Base-by-base conservation (phyloP, 2,329 filamentous ascomycete genomes). In the Botrytis medusae region DNA sequence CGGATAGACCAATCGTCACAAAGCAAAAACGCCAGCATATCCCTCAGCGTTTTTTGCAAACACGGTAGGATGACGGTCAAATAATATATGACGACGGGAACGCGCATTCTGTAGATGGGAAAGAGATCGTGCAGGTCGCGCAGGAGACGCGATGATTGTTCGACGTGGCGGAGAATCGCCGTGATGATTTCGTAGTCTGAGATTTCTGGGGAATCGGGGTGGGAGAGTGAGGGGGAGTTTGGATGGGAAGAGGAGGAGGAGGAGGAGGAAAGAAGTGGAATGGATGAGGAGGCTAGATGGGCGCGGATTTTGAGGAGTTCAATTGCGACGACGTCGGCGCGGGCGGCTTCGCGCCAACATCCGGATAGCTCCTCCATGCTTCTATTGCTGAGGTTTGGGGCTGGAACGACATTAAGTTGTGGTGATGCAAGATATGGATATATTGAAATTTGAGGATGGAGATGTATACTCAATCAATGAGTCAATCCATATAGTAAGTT, bases 61-160 rank as follows among this genome's bases (percentile, higher is more conserved):
- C 87, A 89, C 0, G 88, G 88, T 2, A 91, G 82, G 25, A 90
- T 77, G 73, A 89, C 82, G 73, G 87, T 85, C 64, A 91, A 84
- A 77, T 90, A 86, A 77, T 88, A 85, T 48, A 87, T 79, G 40
- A 90, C 83, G 25, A 87, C 80, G 0, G 85, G 84, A 10, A 89
- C 82, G 29, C 87, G 85, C 37, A 82, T 79, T 69, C 84, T 80
- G 77, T 90, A 85, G 40, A 87, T 80, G 69, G 87, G 86, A 37
- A 87, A 86, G 54, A 85, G 83, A 74, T 90, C 87, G 63, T 86
- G 86, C 25, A 91, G 81, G 70, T 88, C 85, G 59, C 87, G 85
- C 14, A 91, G 85, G 25, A 86, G 79, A 51, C 82, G 81, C 71
- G 83, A 82, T 7, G 85, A 84, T 8, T 76, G 74, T 61, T 80